A percentile compares a stretch with the other conserved stretches of the same genome.
Conservation (phyloP, 306 rosid species). For the Malus fusca region DNA sequence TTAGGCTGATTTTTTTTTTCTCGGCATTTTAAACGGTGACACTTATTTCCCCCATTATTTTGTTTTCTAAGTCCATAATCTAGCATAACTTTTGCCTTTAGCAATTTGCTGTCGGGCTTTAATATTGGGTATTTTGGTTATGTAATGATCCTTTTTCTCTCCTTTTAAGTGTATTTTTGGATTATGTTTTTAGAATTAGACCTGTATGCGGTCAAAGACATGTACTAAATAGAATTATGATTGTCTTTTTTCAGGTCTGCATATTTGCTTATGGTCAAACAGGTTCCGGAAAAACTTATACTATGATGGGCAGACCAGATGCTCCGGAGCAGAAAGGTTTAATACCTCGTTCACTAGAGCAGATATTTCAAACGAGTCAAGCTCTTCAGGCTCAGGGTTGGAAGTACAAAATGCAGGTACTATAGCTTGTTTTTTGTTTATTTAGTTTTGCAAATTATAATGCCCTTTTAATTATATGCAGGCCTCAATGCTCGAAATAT, state of each 20-base stretch:
- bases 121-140: not conserved
- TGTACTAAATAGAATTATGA: constrained; percentile 3
- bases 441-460: constrained; percentile 3
- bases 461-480: constrained; percentile 9
- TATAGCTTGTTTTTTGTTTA: constrained; percentile 6
- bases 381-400: constrained; percentile 78
- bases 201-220: not conserved
- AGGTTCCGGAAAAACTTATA: constrained; percentile 85
- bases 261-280: constrained; percentile 99
- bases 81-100: not conserved
- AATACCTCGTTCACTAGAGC: constrained; percentile 90
- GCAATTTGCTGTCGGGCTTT: not conserved
- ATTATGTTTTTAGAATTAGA: not conserved
- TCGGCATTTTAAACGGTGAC: not conserved
- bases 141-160: not conserved
- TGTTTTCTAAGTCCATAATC: not conserved
- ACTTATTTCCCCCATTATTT: not conserved
- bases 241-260: constrained; percentile 63
- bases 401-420: constrained; percentile 86
- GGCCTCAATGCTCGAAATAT: constrained; percentile 89
- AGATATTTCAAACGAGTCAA: constrained; percentile 75
- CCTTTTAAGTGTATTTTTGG: not conserved
- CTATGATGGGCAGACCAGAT: constrained; percentile 93
- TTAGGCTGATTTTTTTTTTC: not conserved
- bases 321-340: constrained; percentile 71